A percentile compares a stretch with the other conserved stretches of the same genome.
These are phyloP conservation scores for Geotrichum aggregatum DNA, from an alignment of 1,139 yeast species.

Conservation along the genomic window DNA sequence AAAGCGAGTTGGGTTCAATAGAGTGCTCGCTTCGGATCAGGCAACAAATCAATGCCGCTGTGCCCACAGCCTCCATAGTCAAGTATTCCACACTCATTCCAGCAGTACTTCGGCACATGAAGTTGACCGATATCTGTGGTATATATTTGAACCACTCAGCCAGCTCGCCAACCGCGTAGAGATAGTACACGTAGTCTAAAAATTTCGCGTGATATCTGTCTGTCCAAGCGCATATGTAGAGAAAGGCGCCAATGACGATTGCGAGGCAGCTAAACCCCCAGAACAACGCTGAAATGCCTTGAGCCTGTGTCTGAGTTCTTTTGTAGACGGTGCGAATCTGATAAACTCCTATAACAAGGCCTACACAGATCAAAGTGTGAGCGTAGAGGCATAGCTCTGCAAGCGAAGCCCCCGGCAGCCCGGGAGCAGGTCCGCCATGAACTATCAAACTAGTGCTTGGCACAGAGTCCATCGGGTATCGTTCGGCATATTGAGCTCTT, in stretches of 20 bases:
- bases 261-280: slow-evolving; percentile 3
- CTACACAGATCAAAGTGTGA: slow-evolving; percentile 11
- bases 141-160: slow-evolving; percentile 18
- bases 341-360: slow-evolving; percentile 3
- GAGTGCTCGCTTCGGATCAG: neutral
- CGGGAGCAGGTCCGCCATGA: slow-evolving; percentile 11
- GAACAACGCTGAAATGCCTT: slow-evolving; percentile 13
- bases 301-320: slow-evolving; percentile 17
- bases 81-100: slow-evolving; percentile 13
- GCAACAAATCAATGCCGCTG: neutral
- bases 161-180: slow-evolving; percentile 23
- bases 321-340: slow-evolving; percentile 14
- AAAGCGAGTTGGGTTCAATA: slow-evolving; percentile 15
- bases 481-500: slow-evolving; percentile 13
- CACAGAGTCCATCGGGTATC: slow-evolving; percentile 16
- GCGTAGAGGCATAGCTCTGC: slow-evolving; percentile 10
- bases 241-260: slow-evolving; percentile 1
- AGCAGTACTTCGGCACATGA: slow-evolving; percentile 18
- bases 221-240: slow-evolving; percentile 11
- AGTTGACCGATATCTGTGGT: slow-evolving; percentile 27
- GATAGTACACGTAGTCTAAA: slow-evolving; percentile 26
- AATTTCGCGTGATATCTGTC: slow-evolving; percentile 23
- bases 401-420: slow-evolving; percentile 19
- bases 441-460: slow-evolving; percentile 12
- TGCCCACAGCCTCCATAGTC: slow-evolving; percentile 8